phyloP scores from a whole-genome alignment of 306 rosid species.

The Trifolium fragiferum region DNA sequence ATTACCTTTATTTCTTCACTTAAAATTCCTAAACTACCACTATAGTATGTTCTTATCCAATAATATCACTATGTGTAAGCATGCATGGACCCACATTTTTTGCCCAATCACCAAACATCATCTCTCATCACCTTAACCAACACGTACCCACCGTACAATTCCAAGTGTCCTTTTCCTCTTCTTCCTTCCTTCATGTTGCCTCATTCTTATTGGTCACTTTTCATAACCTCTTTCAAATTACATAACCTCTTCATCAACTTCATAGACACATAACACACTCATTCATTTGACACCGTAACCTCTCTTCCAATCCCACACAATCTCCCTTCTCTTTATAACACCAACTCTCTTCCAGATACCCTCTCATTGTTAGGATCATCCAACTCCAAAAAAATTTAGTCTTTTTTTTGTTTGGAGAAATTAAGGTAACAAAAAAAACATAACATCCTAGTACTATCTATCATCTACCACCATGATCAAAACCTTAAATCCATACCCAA shows the following conservation, averaged over 20 bases:
- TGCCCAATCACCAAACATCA: constrained; percentile 52
- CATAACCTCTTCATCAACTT: background rate
- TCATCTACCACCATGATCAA: constrained; percentile 64
- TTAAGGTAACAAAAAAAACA: background rate
- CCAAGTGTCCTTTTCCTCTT: constrained; percentile 71
- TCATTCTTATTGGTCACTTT: constrained; percentile 50
- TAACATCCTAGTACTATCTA: background rate
- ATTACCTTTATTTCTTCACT: background rate
- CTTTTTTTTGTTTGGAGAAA: background rate
- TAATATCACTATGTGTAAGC: constrained; percentile 54
- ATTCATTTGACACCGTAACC: background rate
- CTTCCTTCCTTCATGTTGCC: constrained; percentile 64
- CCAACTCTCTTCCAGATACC: background rate
- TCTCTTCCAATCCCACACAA: background rate
- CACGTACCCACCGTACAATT: constrained; percentile 76
- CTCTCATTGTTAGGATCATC: background rate
- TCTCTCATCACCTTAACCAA: constrained; percentile 43
- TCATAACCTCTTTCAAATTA: constrained; percentile 21
- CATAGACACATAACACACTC: background rate
- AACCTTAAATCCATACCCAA: constrained; percentile 67
- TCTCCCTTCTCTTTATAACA: constrained; percentile 37
- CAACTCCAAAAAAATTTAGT: background rate
- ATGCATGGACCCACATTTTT: constrained; percentile 68
- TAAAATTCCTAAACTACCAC: constrained; percentile 30
- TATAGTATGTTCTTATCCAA: constrained; percentile 33